These are phyloP conservation scores for Arachnopeziza araneosa DNA, from an alignment of 2,329 filamentous ascomycete species.

Conservation along the genomic window DNA sequence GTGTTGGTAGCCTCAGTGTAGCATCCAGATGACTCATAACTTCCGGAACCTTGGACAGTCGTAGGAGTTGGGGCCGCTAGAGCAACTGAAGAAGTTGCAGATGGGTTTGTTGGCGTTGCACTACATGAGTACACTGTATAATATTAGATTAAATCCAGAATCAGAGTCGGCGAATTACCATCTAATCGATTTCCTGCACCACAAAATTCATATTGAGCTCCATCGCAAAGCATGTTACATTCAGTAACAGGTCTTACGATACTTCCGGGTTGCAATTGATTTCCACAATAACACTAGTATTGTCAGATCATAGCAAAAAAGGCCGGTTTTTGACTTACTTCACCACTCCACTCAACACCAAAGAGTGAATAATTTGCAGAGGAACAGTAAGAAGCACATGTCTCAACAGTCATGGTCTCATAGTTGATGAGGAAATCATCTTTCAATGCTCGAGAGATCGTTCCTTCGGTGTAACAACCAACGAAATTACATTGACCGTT, in stretches of 20 bases:
- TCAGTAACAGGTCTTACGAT: background rate
- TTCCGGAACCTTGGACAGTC: background rate
- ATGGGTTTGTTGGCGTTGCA: background rate
- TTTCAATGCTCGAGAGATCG: background rate
- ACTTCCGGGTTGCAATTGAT: background rate
- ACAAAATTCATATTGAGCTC: constrained; percentile 39
- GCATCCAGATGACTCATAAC: constrained; percentile 10
- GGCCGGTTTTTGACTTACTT: background rate
- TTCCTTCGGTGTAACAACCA: background rate
- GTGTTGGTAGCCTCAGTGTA: constrained; percentile 15
- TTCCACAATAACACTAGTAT: background rate
- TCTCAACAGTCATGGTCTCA: background rate
- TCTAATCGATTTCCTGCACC: constrained; percentile 35
- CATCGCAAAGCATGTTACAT: background rate
- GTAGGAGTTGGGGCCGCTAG: background rate
- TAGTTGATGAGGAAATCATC: background rate
- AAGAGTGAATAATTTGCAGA: background rate
- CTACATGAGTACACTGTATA: background rate
- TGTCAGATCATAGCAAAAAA: background rate
- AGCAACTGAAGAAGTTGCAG: background rate
- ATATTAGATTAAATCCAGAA: background rate
- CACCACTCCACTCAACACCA: background rate
- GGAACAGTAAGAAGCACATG: background rate
- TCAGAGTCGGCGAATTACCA: constrained; percentile 8
- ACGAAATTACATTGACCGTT: background rate